Base-by-base conservation (phyloP, 129 eudicot genomes). In the Escallonia herrerae region DNA sequence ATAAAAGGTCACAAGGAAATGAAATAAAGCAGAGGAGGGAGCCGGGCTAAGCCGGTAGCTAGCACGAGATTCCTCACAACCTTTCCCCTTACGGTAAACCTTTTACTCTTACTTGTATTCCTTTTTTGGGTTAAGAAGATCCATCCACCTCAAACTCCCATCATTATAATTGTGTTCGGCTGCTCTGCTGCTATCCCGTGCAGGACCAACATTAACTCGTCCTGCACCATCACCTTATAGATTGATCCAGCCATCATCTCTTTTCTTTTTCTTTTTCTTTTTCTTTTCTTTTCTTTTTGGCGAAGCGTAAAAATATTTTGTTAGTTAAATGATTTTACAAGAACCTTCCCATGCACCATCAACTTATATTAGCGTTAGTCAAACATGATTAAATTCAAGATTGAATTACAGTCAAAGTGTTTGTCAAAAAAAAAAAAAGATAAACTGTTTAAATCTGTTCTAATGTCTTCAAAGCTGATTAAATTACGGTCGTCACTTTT, bases 51-150 rank as follows among this genome's bases (percentile, higher is more conserved):
- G 58, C 6, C 2, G n/a, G 6, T 5, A 14, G 15, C 9, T 53
- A 22, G 7, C 38, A 55, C 54, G 54, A 49, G 54, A 49, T 7
- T 49, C 54, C 12, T 49, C 38, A 39, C 10, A 0, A 58, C 15
- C 63, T 58, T 58, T 58, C 63, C 43, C 9, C 7, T 37, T 58
- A 39, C 6, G 63, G 63, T 58, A 58, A 58, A 38, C 63, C 44
- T n/a, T 6, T 39, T 58, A 58, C 63, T 49, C 54, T n/a, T 4
- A 49, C 8, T 49, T 49, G 5, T 49, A 49, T 7, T 7, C 54
- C 54, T 5, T 49, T 49, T 49, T n/a, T 3, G 54, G 33, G 33
- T 49, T 49, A 11, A 49, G 3, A n/a, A 7, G 54, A 49, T n/a
- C 54, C 33, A n/a, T n/a, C n/a, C 33, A 49, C 54, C 2, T 49